These are phyloP conservation scores for Cytidiella melzeri DNA, from an alignment of 768 basidiomycete genomes.

Conservation along the genomic window DNA sequence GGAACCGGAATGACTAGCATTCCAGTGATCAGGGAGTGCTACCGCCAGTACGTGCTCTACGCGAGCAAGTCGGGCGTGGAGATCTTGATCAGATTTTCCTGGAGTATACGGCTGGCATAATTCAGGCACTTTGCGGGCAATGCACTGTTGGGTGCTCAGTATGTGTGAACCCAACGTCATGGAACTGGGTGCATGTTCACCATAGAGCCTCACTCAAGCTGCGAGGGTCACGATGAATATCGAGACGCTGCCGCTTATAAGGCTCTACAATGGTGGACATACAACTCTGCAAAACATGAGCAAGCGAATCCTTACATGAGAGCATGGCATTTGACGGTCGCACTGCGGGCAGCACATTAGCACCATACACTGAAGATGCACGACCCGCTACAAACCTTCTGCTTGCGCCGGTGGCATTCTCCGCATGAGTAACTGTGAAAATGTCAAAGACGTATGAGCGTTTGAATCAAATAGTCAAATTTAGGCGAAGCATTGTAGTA, in stretches of 20 bases:
- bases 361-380: slow-evolving; percentile 10
- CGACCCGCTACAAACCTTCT: slow-evolving; percentile 49
- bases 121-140: slow-evolving; percentile 82
- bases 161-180: too few relatives aligned
- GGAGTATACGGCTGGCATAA: slow-evolving; percentile 86
- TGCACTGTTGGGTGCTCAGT: slow-evolving; percentile 46
- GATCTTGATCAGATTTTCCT: slow-evolving; percentile 79
- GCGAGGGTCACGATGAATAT: too few relatives aligned
- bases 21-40: slow-evolving; percentile 71
- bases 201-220: too few relatives aligned
- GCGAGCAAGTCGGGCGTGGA: slow-evolving; percentile 64
- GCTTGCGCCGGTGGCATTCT: slow-evolving; percentile 84
- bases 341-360: slow-evolving; percentile 42
- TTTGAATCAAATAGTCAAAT: neutral
- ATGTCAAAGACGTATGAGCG: slow-evolving; percentile 1
- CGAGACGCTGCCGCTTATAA: too few relatives aligned
- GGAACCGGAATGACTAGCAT: slow-evolving; percentile 32
- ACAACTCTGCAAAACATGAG: too few relatives aligned
- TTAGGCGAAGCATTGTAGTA: neutral
- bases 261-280: too few relatives aligned
- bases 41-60: slow-evolving; percentile 78
- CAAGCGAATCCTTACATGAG: slow-evolving; percentile 50
- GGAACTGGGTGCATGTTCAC: too few relatives aligned
- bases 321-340: slow-evolving; percentile 80
- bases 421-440: slow-evolving; percentile 69